These are phyloP conservation scores for Roridomyces roridus DNA, from an alignment of 768 basidiomycete species.

Conservation along the genomic window DNA sequence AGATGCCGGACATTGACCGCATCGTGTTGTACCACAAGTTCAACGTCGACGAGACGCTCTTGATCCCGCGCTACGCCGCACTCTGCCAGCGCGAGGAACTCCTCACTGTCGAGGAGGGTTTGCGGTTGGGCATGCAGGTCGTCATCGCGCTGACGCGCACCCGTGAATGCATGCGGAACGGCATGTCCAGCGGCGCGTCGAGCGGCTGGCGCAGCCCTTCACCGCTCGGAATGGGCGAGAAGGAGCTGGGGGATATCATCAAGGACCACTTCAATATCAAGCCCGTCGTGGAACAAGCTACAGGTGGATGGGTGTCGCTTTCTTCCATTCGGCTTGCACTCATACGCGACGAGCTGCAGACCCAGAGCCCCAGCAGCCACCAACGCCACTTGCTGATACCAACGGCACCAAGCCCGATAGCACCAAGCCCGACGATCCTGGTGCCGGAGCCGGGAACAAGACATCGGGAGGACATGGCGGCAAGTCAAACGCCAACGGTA, in stretches of 20 bases:
- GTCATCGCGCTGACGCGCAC: constrained; percentile 39
- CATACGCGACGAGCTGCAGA: constrained; percentile 18
- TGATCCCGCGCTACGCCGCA: constrained; percentile 61
- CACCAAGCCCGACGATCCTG: constrained; percentile 17
- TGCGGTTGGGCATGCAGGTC: constrained; percentile 58
- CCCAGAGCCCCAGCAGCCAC: constrained; percentile 11
- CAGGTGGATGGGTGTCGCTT: constrained; percentile 44
- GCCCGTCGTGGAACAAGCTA: constrained; percentile 19
- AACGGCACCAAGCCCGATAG: neutral
- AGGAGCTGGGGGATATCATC: constrained; percentile 37
- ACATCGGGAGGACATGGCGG: constrained; percentile 13
- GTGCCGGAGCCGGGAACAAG: constrained; percentile 24
- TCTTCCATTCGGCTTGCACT: constrained; percentile 24
- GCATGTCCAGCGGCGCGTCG: neutral
- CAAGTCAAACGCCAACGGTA: constrained; percentile 16
- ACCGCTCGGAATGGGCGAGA: constrained; percentile 16
- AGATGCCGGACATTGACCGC: constrained; percentile 53
- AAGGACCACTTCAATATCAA: constrained; percentile 38
- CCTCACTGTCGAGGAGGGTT: constrained; percentile 60
- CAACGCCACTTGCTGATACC: neutral
- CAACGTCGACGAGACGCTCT: constrained; percentile 49
- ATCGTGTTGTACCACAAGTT: constrained; percentile 63
- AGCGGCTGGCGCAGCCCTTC: constrained; percentile 23
- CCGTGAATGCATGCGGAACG: constrained; percentile 23
- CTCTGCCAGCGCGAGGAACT: constrained; percentile 59